Evolutionary conservation across 1,139 yeast species (phyloP).

Genomic region (Pichia sp.): DNA sequence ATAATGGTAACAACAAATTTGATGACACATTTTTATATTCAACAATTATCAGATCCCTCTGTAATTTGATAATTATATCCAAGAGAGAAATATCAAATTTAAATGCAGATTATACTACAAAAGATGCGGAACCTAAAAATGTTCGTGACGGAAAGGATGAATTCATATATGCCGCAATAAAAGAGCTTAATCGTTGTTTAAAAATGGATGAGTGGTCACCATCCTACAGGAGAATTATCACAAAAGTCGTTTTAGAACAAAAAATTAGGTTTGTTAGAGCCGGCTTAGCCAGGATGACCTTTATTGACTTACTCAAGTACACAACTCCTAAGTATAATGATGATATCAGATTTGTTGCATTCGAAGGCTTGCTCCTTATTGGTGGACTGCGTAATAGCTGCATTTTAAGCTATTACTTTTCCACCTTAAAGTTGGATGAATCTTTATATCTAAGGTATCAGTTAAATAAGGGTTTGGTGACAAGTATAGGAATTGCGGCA

Average conservation of each 20-base stretch:
- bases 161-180: constrained; percentile 43
- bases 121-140: not conserved
- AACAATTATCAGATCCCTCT: constrained; percentile 53
- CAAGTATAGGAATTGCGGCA: constrained; percentile 65
- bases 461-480: constrained; percentile 45
- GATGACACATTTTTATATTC: constrained; percentile 70
- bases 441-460: constrained; percentile 50
- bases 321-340: constrained; percentile 48
- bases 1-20: constrained; percentile 73
- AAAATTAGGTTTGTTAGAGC: constrained; percentile 57
- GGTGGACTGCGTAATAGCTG: constrained; percentile 72
- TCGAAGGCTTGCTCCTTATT: constrained; percentile 60
- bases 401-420: constrained; percentile 59
- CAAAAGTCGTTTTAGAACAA: constrained; percentile 53
- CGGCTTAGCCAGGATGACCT: constrained; percentile 51
- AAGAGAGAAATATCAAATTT: constrained; percentile 28
- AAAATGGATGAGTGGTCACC: constrained; percentile 88
- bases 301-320: constrained; percentile 47
- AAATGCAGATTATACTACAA: constrained; percentile 2
- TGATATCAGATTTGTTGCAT: constrained; percentile 64
- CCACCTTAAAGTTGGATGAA: constrained; percentile 52
- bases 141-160: constrained; percentile 29
- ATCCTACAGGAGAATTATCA: constrained; percentile 57
- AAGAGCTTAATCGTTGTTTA: constrained; percentile 67
- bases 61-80: constrained; percentile 39